Evolutionary conservation across 768 basidiomycete species (phyloP).

Genomic region (Pleurotus salmoneostramineus): DNA sequence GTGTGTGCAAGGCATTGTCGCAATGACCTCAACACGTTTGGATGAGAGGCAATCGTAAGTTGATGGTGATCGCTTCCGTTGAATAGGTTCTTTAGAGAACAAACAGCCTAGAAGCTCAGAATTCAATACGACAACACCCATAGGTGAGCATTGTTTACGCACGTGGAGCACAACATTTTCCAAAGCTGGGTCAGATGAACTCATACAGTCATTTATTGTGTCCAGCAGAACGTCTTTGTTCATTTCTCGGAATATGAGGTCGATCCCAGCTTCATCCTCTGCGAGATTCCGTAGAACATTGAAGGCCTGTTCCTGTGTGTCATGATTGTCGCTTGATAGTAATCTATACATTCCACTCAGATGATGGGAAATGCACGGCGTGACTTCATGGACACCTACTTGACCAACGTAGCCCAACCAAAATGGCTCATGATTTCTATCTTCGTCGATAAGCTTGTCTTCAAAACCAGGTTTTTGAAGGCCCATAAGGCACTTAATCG

Average conservation of each 20-base stretch:
- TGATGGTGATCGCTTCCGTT: slow-evolving; percentile 54
- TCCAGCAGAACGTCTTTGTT: slow-evolving; percentile 40
- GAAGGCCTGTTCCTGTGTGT: slow-evolving; percentile 69
- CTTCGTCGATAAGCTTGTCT: slow-evolving; percentile 58
- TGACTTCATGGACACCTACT: slow-evolving; percentile 36
- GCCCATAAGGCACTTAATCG: slow-evolving; percentile 81
- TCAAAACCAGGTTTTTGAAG: slow-evolving; percentile 76
- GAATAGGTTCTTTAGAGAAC: slow-evolving; percentile 63
- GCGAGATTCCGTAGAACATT: slow-evolving; percentile 65
- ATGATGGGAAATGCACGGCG: background rate
- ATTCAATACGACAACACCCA: slow-evolving; percentile 6
- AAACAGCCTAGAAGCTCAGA: slow-evolving; percentile 40
- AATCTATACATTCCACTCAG: slow-evolving; percentile 32
- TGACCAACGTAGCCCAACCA: slow-evolving; percentile 55
- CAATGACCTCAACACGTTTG: slow-evolving; percentile 48
- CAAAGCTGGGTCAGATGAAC: slow-evolving; percentile 29
- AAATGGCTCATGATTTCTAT: slow-evolving; percentile 61
- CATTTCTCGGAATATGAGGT: slow-evolving; percentile 54
- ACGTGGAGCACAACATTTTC: slow-evolving; percentile 54
- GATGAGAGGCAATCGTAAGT: slow-evolving; percentile 45
- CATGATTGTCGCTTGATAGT: slow-evolving; percentile 46
- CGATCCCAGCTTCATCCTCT: slow-evolving; percentile 60
- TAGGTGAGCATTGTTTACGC: slow-evolving; percentile 13
- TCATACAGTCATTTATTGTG: slow-evolving; percentile 44
- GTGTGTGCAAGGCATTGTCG: slow-evolving; percentile 58